Percentiles rank a stretch among this genome's conserved stretches.
Conservation (phyloP, 495 filamentous ascomycete genomes). For the Friedmanniomyces endolithicus region DNA sequence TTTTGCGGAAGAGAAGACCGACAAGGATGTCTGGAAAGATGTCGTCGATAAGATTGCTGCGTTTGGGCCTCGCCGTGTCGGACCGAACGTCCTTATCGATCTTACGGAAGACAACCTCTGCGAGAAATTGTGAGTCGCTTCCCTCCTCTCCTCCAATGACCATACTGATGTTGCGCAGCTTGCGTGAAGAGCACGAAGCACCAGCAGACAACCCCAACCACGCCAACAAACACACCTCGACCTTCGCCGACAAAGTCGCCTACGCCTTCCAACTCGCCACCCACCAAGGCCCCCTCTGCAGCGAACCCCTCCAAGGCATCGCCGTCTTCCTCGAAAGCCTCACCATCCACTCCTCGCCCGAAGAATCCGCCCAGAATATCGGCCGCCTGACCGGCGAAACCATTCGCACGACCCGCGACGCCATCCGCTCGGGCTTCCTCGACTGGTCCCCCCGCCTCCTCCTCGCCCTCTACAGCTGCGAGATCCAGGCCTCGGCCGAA, state of each 20-base stretch:
- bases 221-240: constrained; percentile 32
- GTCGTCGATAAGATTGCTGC: constrained; percentile 70
- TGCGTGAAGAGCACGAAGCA: constrained; percentile 21
- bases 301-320: constrained; percentile 86
- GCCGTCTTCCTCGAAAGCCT: constrained; percentile 85
- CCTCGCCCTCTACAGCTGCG: constrained; percentile 96
- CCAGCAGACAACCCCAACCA: not conserved
- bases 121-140: constrained; percentile 53
- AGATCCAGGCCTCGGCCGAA: constrained; percentile 94
- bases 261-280: constrained; percentile 94
- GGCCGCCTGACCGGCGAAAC: constrained; percentile 80
- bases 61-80: constrained; percentile 75
- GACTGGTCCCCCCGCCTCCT: constrained; percentile 91
- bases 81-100: constrained; percentile 86
- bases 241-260: constrained; percentile 75
- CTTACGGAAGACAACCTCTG: constrained; percentile 59
- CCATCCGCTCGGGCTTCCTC: constrained; percentile 77
- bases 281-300: constrained; percentile 75
- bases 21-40: constrained; percentile 63
- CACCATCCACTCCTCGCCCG: constrained; percentile 39
- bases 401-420: constrained; percentile 72
- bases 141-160: not conserved
- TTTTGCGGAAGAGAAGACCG: constrained; percentile 51
- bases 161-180: constrained; percentile 21
- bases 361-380: constrained; percentile 51